Conservation (phyloP, 106 monocot species). For the Vanilla planifolia region DNA sequence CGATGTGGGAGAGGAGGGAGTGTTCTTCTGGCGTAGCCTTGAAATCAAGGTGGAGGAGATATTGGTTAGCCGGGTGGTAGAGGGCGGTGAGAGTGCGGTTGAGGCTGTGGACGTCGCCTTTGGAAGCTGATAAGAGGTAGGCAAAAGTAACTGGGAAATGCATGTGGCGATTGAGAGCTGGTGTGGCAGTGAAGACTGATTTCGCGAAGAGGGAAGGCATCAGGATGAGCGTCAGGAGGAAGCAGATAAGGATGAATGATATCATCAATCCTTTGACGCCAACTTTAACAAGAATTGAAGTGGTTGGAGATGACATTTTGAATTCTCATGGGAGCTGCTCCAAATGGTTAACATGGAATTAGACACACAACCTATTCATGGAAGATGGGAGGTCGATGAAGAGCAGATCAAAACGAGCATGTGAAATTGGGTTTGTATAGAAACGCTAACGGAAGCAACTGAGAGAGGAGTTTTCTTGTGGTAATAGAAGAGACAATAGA, state of each 20-base stretch:
- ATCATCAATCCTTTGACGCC: conserved; percentile 51
- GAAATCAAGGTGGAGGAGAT: conserved; percentile 77
- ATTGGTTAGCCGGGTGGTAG: conserved; percentile 81
- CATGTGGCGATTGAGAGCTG: background rate
- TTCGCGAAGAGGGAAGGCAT: conserved; percentile 34
- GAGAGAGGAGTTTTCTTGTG: too few species aligned
- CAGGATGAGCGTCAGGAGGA: conserved; percentile 62
- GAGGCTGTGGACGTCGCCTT: conserved; percentile 49
- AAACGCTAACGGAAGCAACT: too few species aligned
- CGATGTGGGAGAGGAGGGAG: conserved; percentile 16
- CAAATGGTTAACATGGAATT: too few species aligned
- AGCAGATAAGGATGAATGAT: conserved; percentile 35
- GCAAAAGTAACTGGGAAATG: conserved; percentile 61
- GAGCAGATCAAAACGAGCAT: too few species aligned
- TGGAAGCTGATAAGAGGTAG: conserved; percentile 80
- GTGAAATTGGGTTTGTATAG: too few species aligned
- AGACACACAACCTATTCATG: too few species aligned
- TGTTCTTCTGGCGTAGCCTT: conserved; percentile 44
- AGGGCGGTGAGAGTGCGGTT: conserved; percentile 49
- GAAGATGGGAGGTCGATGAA: too few species aligned
- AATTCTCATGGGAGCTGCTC: too few species aligned
- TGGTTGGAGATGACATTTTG: too few species aligned
- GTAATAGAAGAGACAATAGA: too few species aligned
- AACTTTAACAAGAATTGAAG: conserved; percentile 16
- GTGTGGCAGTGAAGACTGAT: conserved; percentile 7